Evolutionary conservation across 208 protist species (phyloP), one percentile per base, ranked within the genome.

Genomic region (Acanthamoeba culbertsoni): DNA sequence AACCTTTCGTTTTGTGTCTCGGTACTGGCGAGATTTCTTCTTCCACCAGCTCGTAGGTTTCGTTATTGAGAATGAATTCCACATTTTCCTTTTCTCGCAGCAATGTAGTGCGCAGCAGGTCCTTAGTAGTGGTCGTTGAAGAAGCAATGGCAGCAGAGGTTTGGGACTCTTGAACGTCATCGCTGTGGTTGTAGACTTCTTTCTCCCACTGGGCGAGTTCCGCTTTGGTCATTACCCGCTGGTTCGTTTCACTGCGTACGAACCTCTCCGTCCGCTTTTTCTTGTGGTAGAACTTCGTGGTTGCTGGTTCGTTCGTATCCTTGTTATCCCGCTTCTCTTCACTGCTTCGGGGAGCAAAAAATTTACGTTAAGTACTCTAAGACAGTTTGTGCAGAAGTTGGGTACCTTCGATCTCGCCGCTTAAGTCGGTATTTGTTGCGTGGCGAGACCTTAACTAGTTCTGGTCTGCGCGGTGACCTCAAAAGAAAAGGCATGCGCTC

Each of bases 161-260:
- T n/a, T 40, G 7, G 33, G 28, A 6, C 33, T 31, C 1, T 0
- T 23, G 8, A 28, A 43, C 2, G 4, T 33, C 46, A 23, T 12
- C 3, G 43, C 12, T 14, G 12, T 88, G n/a, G 45, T 26, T 37
- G 28, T 88, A 28, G 46, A 45, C 46, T 35, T 88, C 79, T 35
- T 63, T 59, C 79, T 88, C 79, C 79, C 79, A 88, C 23, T 53
- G 23, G 33, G 79, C 79, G 12, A 88, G 79, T 35, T 88, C 79
- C 31, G 53, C 79, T 35, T 88, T 88, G 46, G 79, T 88, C 79
- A 88, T 88, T 48, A 88, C 79, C 16, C 79, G 79, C 23, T 88
- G 79, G 26, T 88, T 88, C 31, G 31, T 63, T 40, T 57, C 79
- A 10, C 20, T 88, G 0, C 79, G 45, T 12, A 65, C 7, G 46